phyloP scores from a whole-genome alignment of 805 yeast species.

The Saturnispora galanensis region DNA sequence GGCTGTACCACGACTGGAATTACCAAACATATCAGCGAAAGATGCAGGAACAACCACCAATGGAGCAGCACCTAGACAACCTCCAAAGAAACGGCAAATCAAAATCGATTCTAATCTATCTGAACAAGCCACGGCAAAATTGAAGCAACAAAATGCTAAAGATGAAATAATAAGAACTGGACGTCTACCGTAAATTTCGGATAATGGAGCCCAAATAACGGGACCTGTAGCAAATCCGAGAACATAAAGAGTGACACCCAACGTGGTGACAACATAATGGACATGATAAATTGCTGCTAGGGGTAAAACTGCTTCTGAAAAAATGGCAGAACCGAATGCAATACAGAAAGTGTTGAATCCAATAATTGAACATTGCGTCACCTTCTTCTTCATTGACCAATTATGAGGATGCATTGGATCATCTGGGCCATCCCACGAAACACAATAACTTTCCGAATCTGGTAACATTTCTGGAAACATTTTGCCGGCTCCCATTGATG shows the following conservation, averaged over 20 bases:
- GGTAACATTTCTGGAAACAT: conserved; percentile 55
- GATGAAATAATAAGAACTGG: conserved; percentile 47
- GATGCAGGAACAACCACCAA: conserved; percentile 80
- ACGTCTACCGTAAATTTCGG: conserved; percentile 71
- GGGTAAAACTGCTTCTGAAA: conserved; percentile 48
- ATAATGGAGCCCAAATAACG: conserved; percentile 77
- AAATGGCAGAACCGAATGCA: conserved; percentile 79
- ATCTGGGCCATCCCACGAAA: conserved; percentile 64
- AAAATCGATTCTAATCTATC: conserved; percentile 68
- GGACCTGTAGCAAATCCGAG: conserved; percentile 94
- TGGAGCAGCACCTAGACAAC: conserved; percentile 77
- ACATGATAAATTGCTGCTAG: conserved; percentile 47
- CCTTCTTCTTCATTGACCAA: conserved; percentile 48
- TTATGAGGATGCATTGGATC: conserved; percentile 80
- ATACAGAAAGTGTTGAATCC: conserved; percentile 42
- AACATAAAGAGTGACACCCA: conserved; percentile 76
- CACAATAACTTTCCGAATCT: conserved; percentile 46
- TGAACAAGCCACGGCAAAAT: conserved; percentile 70
- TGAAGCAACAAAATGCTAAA: conserved; percentile 48
- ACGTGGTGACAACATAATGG: conserved; percentile 56
- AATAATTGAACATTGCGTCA: conserved; percentile 32
- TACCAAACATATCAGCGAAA: conserved; percentile 71
- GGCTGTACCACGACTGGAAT: conserved; percentile 63
- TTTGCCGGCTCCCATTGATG: conserved; percentile 60
- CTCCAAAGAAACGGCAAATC: conserved; percentile 71